Evolutionary conservation across 78 protist genomes (phyloP), one percentile per base, ranked within the genome.

Genomic region (Chrysochromulina parva): DNA sequence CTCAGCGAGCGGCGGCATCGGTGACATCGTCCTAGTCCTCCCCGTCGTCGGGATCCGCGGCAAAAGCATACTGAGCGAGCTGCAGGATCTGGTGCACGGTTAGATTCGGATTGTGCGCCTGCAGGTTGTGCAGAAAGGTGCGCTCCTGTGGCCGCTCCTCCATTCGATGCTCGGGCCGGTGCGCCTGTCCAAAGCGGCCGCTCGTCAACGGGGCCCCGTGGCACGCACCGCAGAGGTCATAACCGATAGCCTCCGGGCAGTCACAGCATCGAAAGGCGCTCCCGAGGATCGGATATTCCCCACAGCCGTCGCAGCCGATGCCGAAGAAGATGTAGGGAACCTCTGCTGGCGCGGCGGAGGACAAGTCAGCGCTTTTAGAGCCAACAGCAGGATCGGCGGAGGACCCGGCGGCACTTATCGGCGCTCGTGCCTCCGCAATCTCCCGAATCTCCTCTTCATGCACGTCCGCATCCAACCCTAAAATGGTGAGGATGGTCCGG

Each of bases 281-380:
- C 48, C 73, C 73, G 73, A 16, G 10, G 73, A 66, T 19, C n/a
- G 73, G 73, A 20, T 66, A 66, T 4, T 17, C 73, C 28, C 73
- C 73, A 20, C 73, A 66, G 73, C 73, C 73, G n/a, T 66, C 73
- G 73, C 73, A 66, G n/a, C 73, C 73, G 48, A 66, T 20, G 73
- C 20, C 20, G 73, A 19, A 19, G n/a, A 17, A 20, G n/a, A 66
- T 20, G 73, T 66, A 58, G 62, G 38, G 38, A 38, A 14, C 62
- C 14, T 58, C 62, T 7, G 62, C 62, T 13, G 9, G 62, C 62
- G 14, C 62, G 62, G 9, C 14, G 62, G 62, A 58, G 62, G 62
- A 14, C 22, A 13, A 7, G 62, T 58, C 62, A 66, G 20, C 28
- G 73, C 10, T 66, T 66, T 38, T 38, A 38, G 38, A 38, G 48